Evolutionary conservation across 2,329 filamentous ascomycete species (phyloP).

Genomic region (Phyllosticta citribraziliensis): DNA sequence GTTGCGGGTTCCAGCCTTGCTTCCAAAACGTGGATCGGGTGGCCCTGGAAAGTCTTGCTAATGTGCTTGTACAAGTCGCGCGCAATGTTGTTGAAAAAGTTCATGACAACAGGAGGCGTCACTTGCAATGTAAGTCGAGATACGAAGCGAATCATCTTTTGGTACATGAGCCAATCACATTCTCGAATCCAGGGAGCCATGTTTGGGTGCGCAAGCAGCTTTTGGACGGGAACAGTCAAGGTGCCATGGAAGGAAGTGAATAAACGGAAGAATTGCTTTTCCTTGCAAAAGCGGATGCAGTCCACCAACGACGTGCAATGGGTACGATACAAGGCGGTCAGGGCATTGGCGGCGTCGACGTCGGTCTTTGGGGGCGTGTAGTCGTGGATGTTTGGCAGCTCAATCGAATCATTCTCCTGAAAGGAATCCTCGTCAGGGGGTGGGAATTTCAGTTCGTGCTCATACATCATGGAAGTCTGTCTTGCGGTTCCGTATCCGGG

Average conservation of each 20-base stretch:
- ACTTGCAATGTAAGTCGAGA: constrained; percentile 84
- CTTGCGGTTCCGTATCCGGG: constrained; percentile 31
- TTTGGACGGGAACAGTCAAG: constrained; percentile 92
- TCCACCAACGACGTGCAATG: constrained; percentile 94
- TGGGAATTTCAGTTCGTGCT: constrained; percentile 54
- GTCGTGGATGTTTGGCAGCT: constrained; percentile 74
- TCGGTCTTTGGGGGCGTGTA: constrained; percentile 79
- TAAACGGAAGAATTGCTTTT: constrained; percentile 91
- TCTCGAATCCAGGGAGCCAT: constrained; percentile 90
- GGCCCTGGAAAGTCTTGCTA: constrained; percentile 64
- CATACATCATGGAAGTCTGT: constrained; percentile 44
- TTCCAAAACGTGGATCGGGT: constrained; percentile 74
- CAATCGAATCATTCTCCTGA: constrained; percentile 59
- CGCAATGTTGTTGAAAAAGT: constrained; percentile 79
- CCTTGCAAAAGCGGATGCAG: constrained; percentile 89
- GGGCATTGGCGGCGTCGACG: constrained; percentile 71
- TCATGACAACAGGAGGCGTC: constrained; percentile 76
- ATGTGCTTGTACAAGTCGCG: constrained; percentile 73
- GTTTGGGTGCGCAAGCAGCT: constrained; percentile 70
- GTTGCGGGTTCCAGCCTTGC: constrained; percentile 84
- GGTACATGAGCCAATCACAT: constrained; percentile 91
- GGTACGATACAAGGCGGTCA: constrained; percentile 81
- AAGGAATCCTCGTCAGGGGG: constrained; percentile 46
- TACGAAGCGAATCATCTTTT: constrained; percentile 91
- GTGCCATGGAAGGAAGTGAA: constrained; percentile 95